These are phyloP conservation scores for Asclepias syriaca DNA, from an alignment of 257 asterid genomes.

Conservation along the genomic window DNA sequence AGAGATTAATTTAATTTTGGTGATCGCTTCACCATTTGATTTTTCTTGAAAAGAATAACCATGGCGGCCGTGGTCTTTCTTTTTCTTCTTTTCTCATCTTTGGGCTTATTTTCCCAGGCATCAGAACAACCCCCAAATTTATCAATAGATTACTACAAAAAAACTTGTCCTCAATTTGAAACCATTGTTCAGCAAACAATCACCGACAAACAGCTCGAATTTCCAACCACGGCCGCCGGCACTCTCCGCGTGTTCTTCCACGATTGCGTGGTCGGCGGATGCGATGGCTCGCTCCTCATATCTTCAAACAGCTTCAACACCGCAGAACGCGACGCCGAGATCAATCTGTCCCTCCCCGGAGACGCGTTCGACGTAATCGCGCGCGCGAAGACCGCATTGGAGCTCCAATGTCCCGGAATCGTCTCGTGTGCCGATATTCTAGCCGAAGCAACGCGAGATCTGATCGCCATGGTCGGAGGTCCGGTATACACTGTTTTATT, in stretches of 20 bases:
- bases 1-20: background rate
- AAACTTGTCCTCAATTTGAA: slow-evolving; percentile 59
- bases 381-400: slow-evolving; percentile 65
- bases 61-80: slow-evolving; percentile 34
- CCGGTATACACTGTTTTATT: slow-evolving; percentile 53
- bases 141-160: slow-evolving; percentile 45
- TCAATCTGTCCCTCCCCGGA: slow-evolving; percentile 74
- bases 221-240: slow-evolving; percentile 84
- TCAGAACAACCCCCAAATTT: slow-evolving; percentile 27
- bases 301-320: slow-evolving; percentile 38
- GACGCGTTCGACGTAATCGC: slow-evolving; percentile 66
- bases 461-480: slow-evolving; percentile 73
- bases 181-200: slow-evolving; percentile 43
- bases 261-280: slow-evolving; percentile 82
- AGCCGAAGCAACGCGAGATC: slow-evolving; percentile 65
- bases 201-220: slow-evolving; percentile 55
- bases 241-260: slow-evolving; percentile 88
- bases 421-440: slow-evolving; percentile 85
- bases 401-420: slow-evolving; percentile 68
- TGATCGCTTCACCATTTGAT: background rate
- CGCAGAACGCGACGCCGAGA: slow-evolving; percentile 64
- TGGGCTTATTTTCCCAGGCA: slow-evolving; percentile 20
- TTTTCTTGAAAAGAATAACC: background rate
- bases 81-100: slow-evolving; percentile 23
- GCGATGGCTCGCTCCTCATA: slow-evolving; percentile 80